Evolutionary conservation across 768 basidiomycete species (phyloP), one percentile per base, ranked within the genome.

Genomic region (Melanogaster broomeanus): DNA sequence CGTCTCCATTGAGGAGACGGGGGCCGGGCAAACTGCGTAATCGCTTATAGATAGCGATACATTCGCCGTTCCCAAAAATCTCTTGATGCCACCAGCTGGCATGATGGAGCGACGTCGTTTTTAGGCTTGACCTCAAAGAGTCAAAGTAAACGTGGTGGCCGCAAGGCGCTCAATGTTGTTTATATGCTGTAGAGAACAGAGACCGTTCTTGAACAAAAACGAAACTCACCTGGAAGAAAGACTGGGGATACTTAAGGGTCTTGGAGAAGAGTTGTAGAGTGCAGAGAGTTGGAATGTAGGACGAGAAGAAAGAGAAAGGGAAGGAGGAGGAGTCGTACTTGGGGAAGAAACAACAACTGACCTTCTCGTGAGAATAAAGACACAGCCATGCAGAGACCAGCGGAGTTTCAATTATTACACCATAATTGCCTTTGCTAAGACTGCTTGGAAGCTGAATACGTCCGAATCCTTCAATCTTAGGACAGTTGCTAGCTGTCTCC

Each of bases 401-500:
- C 80, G 80, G 80, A 80, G 78, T 74, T 75, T 75, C 47, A 81
- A 67, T 61, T 45, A 25, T 42, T 24, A 8, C 7, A 40, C 33
- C 54, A 68, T 56, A 57, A 54, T 56, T 46, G 27, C 25, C 10
- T 11, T 13, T 22, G 22, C 19, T 22, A 40, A 16, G 9, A 18
- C 16, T n/a, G 8, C 16, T 18, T 37, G 35, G 4, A 37, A n/a
- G 9, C 35, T 18, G n/a, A n/a, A 18, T 37, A n/a, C n/a, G 18
- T 16, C 2, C 35, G 18, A n/a, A 7, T 37, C 12, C 15, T 11
- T 35, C 6, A 15, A 18, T 37, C 4, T 19, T 37, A 4, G n/a
- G n/a, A n/a, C n/a, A n/a, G n/a, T n/a, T n/a, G n/a, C n/a, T 6
- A n/a, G 35, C 12, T 30, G 10, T 11, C 16, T n/a, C 35, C 18